These are phyloP conservation scores for Clitopilus hobsonii DNA, from an alignment of 768 basidiomycete species.

Conservation along the genomic window DNA sequence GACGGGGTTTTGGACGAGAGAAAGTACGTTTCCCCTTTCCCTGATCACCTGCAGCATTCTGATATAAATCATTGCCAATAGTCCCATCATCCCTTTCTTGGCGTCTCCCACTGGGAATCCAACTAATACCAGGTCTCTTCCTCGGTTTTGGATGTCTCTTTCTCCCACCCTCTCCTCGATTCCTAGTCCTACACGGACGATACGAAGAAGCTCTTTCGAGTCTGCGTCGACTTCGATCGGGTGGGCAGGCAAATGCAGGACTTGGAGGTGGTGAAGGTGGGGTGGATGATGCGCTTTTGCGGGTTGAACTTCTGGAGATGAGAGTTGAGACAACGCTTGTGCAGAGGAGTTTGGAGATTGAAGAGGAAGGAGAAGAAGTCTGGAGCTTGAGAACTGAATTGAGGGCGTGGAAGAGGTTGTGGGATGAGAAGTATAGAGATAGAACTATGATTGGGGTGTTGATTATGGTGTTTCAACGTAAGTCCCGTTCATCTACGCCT, in stretches of 20 bases:
- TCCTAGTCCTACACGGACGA: constrained; percentile 51
- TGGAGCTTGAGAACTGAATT: constrained; percentile 28
- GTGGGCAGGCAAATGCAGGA: constrained; percentile 31
- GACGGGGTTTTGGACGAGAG: constrained; percentile 71
- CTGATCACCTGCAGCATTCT: not conserved
- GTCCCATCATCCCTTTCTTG: constrained; percentile 65
- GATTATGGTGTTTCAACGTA: constrained; percentile 84
- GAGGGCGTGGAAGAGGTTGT: constrained; percentile 52
- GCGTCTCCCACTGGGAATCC: constrained; percentile 73
- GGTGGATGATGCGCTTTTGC: not conserved
- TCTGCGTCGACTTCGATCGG: constrained; percentile 52
- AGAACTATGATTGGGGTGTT: constrained; percentile 67
- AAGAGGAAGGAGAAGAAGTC: constrained; percentile 10
- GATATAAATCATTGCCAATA: constrained; percentile 15
- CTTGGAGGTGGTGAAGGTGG: constrained; percentile 11
- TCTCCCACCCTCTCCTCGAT: constrained; percentile 59
- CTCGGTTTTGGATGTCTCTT: constrained; percentile 58
- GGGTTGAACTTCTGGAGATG: constrained; percentile 80
- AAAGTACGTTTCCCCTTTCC: constrained; percentile 33
- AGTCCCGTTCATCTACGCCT: constrained; percentile 16
- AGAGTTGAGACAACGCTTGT: constrained; percentile 57
- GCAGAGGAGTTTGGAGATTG: constrained; percentile 21
- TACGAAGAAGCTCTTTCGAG: constrained; percentile 53
- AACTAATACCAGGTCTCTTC: constrained; percentile 63
- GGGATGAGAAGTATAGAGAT: constrained; percentile 45